These are phyloP conservation scores for Diaporthe helianthi DNA, from an alignment of 2,329 filamentous ascomycete genomes.

Conservation along the genomic window DNA sequence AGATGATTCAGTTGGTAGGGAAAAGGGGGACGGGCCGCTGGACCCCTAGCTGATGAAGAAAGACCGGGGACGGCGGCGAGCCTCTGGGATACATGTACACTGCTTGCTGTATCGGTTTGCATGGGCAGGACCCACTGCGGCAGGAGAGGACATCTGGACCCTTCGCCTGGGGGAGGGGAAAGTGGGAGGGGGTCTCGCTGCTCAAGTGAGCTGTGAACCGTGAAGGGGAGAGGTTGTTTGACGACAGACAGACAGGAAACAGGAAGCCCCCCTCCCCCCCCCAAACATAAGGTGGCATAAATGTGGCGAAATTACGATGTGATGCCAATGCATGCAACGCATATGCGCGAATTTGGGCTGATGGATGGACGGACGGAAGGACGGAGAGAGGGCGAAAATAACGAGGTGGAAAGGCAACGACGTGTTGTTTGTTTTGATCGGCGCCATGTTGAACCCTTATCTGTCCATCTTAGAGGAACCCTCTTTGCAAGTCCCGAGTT, in stretches of 20 bases:
- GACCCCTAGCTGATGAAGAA: slow-evolving; percentile 16
- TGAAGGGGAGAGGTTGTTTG: background rate
- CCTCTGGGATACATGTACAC: background rate
- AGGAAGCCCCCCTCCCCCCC: too few species aligned
- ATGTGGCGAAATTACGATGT: slow-evolving; percentile 21
- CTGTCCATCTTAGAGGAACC: background rate
- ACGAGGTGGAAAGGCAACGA: background rate
- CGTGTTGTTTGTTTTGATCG: slow-evolving; percentile 34
- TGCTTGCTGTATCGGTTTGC: slow-evolving; percentile 10
- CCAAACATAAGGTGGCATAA: slow-evolving; percentile 10
- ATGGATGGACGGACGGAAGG: background rate
- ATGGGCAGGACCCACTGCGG: background rate
- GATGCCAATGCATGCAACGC: background rate
- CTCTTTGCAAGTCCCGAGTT: background rate
- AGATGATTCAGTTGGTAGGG: background rate
- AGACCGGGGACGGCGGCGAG: background rate
- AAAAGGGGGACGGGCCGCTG: slow-evolving; percentile 21
- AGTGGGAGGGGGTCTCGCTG: background rate
- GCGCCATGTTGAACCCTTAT: slow-evolving; percentile 9
- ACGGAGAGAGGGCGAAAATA: background rate
- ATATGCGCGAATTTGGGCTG: background rate
- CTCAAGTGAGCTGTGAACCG: background rate
- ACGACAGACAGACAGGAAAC: background rate
- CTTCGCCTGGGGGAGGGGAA: slow-evolving; percentile 13
- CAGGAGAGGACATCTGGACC: slow-evolving; percentile 17